Evolutionary conservation across 139 green algal genomes (phyloP).

Genomic region (Chlorella sorokiniana): DNA sequence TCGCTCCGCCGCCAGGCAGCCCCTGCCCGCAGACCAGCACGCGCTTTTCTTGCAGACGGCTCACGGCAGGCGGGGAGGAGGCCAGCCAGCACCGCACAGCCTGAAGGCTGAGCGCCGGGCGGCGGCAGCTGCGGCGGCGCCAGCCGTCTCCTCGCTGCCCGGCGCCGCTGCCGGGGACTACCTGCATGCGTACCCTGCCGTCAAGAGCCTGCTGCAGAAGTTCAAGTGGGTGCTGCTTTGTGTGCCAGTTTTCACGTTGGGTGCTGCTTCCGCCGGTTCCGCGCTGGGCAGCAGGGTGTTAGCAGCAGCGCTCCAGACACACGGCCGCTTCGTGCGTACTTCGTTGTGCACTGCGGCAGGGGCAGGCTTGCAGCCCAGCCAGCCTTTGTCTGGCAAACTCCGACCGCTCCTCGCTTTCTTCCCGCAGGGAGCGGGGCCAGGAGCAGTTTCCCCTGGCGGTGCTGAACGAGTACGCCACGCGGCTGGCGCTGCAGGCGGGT

Average conservation of each 20-base stretch:
- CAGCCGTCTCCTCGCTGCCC: neutral
- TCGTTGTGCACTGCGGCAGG: no score
- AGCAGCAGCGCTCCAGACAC: no score
- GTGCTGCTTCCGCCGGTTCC: neutral
- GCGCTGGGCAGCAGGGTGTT: no score
- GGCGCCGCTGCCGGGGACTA: neutral
- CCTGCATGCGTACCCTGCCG: neutral
- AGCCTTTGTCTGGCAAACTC: neutral
- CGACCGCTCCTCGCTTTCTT: neutral
- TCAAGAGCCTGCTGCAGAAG: constrained; percentile 18
- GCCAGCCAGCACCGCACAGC: neutral
- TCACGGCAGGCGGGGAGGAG: neutral
- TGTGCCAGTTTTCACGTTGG: no score
- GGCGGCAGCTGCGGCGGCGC: neutral
- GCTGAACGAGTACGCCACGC: constrained; percentile 21
- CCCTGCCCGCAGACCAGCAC: neutral
- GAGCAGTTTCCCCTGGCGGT: constrained; percentile 3
- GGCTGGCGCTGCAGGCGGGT: constrained; percentile 1
- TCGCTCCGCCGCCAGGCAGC: no score
- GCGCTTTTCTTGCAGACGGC: neutral
- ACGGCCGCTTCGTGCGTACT: no score
- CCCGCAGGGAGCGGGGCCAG: constrained; percentile 1
- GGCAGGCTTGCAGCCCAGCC: neutral
- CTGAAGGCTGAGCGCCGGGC: neutral
- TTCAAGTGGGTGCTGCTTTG: constrained; percentile 34